Conservation (phyloP, 352 stramenopile genomes). For the Globisporangium nodosum region DNA sequence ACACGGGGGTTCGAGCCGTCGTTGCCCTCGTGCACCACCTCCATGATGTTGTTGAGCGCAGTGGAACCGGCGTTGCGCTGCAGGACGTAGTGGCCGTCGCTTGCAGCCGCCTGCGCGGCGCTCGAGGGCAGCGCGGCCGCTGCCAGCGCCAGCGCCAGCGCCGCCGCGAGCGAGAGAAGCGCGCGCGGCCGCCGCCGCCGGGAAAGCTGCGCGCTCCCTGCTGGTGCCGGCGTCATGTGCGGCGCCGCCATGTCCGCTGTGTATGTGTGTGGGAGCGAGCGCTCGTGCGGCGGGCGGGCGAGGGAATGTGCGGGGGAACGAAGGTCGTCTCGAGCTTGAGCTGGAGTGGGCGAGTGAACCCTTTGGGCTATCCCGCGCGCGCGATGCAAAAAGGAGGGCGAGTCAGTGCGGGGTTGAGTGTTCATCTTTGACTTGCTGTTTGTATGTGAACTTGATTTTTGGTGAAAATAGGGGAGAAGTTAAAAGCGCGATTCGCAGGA, state of each 20-base stretch:
- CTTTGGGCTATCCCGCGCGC: no score
- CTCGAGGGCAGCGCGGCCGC: not conserved
- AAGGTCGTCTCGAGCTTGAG: not conserved
- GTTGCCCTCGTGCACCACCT: constrained; percentile 15
- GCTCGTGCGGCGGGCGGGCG: not conserved
- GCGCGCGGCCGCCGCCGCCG: constrained; percentile 1
- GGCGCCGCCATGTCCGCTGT: not conserved
- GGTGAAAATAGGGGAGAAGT: no score
- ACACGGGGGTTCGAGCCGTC: constrained; percentile 11
- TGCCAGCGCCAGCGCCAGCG: not conserved
- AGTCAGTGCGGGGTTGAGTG: no score
- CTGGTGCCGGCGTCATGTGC: no score
- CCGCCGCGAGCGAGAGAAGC: not conserved
- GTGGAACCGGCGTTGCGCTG: constrained; percentile 11
- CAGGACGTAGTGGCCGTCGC: constrained; percentile 23
- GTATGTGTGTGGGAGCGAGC: not conserved
- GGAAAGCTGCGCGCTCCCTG: not conserved
- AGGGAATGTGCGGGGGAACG: not conserved
- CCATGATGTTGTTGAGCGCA: constrained; percentile 9
- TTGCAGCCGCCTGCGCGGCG: not conserved
- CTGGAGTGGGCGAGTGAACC: no score
- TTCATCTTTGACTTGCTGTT: no score
- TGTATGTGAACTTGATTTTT: no score
- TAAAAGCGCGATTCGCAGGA: no score
- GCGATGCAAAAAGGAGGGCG: no score